Base-by-base conservation (phyloP, 1,139 yeast species). In the Groenewaldozyma sp. region DNA sequence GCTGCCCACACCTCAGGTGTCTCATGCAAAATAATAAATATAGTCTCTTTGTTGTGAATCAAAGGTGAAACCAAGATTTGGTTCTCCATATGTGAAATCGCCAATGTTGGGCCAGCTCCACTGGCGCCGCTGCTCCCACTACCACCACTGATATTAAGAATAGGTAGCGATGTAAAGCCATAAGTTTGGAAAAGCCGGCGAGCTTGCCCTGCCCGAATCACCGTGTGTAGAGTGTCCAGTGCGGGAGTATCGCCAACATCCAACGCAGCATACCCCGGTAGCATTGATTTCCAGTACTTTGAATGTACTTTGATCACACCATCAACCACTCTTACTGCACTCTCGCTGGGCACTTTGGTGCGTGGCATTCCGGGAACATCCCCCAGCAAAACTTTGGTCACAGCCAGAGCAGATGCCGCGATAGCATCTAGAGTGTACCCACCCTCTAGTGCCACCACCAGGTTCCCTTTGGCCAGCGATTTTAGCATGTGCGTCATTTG, bases 1-100 rank as follows among this genome's bases (percentile, higher is more conserved):
- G 81, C 76, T 1, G 94, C 95, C 95, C 95, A 87, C 5, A 91
- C 71, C 46, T 87, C 94, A 2, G 96, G 88, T 2, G 97, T 87
- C 53, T 88, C 97, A 59, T 88, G 97, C 11, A 88, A 76, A 6
- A 84, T 62, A 13, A 91, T 67, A 13, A 87, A 65, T 6, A 88
- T 61, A 5, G 82, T 74, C 17, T 75, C 71, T 35, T 78, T 67
- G 10, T 74, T 70, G 56, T 78, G 78, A 19, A 88, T 72, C 46
- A 78, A 74, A 4, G 87, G 82, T 14, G 94, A 76, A 24, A 94
- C 83, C 38, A 88, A 59, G 10, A 88, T 74, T 42, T 83, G 78
- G 49, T 86, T 83, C 18, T 76, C 82, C 41, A 68, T 35, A 7
- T 39, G 42, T 4, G 29, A 35, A 7, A 26, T n/a, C 14, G 69